phyloP scores from a whole-genome alignment of 371 early-diverging fungal genomes.

The Entomophthora muscae region DNA sequence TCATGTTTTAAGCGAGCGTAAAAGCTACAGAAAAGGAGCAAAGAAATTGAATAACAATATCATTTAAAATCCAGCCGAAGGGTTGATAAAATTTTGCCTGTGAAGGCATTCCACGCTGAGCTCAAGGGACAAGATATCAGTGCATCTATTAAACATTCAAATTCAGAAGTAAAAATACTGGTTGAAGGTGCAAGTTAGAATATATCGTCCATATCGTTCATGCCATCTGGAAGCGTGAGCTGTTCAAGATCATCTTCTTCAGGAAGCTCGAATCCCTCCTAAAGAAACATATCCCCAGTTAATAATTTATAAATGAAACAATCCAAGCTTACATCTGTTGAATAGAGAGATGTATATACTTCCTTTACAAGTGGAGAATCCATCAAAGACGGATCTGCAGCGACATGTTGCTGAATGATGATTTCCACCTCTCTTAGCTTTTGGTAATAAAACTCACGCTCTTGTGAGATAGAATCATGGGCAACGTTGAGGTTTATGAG shows the following conservation, averaged over 20 bases:
- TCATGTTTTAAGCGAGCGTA: background rate
- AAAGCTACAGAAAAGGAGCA: background rate
- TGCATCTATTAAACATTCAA: background rate
- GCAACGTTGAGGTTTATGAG: conserved; percentile 54
- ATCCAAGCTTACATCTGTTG: background rate
- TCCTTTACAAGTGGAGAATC: background rate
- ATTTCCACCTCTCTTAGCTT: conserved; percentile 88
- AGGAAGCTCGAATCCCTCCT: background rate
- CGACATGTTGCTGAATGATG: conserved; percentile 54
- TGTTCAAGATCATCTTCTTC: background rate
- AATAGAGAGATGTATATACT: background rate
- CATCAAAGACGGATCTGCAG: conserved; percentile 14
- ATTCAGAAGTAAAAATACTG: background rate
- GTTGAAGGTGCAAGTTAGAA: background rate
- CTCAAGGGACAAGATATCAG: background rate
- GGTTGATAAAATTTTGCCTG: too few relatives aligned
- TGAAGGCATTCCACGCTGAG: background rate
- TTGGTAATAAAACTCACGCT: conserved; percentile 87
- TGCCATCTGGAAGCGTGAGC: background rate
- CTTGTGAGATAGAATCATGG: conserved; percentile 82
- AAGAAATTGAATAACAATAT: background rate
- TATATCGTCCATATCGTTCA: background rate
- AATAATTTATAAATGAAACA: background rate
- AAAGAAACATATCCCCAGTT: background rate
- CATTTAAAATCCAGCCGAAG: background rate